Base-by-base conservation (phyloP, 1,139 yeast genomes). In the Petasospora rhodanensis region DNA sequence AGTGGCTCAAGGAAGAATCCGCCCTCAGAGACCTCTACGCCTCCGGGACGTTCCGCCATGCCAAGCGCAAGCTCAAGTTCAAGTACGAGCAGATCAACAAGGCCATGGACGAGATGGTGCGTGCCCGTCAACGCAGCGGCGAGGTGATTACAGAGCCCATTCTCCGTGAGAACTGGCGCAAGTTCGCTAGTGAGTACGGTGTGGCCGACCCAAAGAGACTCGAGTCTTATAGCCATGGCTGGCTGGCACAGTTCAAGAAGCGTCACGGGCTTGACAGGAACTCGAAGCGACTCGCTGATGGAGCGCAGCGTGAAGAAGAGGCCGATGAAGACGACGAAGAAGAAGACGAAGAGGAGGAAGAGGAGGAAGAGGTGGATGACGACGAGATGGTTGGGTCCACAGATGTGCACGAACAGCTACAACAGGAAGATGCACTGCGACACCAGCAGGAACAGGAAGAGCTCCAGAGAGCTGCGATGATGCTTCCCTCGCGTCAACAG, bases 221-320 rank as follows among this genome's bases (percentile, higher is more conserved):
- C 36, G 66, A 62, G 24, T 64, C 68, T 14, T 75, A 73, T 46
- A 69, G 76, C 43, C 79, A 75, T 52, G 81, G 81, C 7, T 75
- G 81, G 81, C 55, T 75, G 27, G 61, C 72, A 15, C 79, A 72
- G 46, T 75, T 75, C 51, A 75, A 75, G 49, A 74, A 72, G 46
- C 55, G 80, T 35, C 78, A 73, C 45, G 79, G 79, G 0, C 55
- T 75, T 28, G 64, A 62, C 41, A 66, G 61, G 41, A 32, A 24
- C 23, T 49, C 65, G 35, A 59, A 61, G 64, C 60, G 19, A n/a
- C n/a, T n/a, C n/a, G n/a, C n/a, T n/a, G n/a, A n/a, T n/a, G 23
- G 30, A 18, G 16, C 14, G 19, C 9, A 10, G 6, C 29, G 20
- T 7, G 28, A 14, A 2, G 30, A 5, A 15, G 24, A 26, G 7